phyloP scores from a whole-genome alignment of 1,284 basidiomycete genomes.

The Coniferiporia sulphurascens region DNA sequence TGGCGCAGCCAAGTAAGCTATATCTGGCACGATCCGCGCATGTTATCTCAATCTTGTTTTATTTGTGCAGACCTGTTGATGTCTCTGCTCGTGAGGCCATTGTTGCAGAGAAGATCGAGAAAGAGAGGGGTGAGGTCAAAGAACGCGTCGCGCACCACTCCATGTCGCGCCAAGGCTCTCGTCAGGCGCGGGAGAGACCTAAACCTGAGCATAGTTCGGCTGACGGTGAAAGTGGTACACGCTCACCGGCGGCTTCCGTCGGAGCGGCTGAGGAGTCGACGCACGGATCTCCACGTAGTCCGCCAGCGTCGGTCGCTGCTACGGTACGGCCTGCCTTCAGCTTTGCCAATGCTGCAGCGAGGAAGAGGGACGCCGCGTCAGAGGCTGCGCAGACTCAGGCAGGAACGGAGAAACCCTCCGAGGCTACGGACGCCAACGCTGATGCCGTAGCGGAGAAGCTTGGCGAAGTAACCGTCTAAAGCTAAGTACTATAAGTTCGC shows the following conservation, averaged over 20 bases:
- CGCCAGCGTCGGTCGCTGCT: constrained; percentile 28
- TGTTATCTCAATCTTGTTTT: not conserved
- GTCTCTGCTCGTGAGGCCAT: constrained; percentile 72
- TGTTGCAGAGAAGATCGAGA: constrained; percentile 64
- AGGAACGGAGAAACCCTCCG: constrained; percentile 28
- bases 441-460: constrained; percentile 32
- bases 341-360: constrained; percentile 60
- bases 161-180: constrained; percentile 71
- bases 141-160: constrained; percentile 42
- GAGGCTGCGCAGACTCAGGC: constrained; percentile 20
- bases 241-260: constrained; percentile 28
- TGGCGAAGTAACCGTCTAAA: constrained; percentile 37
- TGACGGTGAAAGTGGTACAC: constrained; percentile 26
- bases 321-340: constrained; percentile 62
- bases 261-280: constrained; percentile 28
- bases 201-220: constrained; percentile 4
- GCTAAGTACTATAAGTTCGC: not conserved
- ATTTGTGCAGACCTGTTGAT: constrained; percentile 71
- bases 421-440: constrained; percentile 23
- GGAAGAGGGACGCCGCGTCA: constrained; percentile 29
- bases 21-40: not conserved
- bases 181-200: constrained; percentile 51
- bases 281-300: constrained; percentile 6
- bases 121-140: constrained; percentile 51
- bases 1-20: constrained; percentile 72